Base-by-base conservation (phyloP, 148 eudicot genomes). In the Hydrangea macrophylla region DNA sequence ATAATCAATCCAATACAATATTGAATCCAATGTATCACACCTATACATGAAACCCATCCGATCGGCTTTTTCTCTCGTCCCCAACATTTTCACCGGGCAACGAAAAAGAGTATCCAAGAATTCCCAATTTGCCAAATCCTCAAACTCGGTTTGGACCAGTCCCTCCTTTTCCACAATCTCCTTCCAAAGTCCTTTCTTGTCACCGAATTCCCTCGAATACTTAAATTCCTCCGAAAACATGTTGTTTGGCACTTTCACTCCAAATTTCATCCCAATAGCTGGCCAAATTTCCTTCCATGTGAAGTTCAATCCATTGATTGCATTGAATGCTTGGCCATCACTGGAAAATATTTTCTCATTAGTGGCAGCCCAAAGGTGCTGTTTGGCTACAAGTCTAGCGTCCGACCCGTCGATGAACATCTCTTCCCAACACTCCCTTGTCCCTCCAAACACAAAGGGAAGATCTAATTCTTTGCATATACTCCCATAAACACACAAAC, bases 391-490 rank as follows among this genome's bases (percentile, higher is more conserved):
- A 31, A 93, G 73, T 33, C 92, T 72, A 33, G 92, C 90, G 55
- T 93, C 98, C 1, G 98, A 90, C 8, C 83, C 76, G 59, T 92
- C 98, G 1, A 90, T 73, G 59, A 55, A 78, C 62, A 76, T 73
- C 67, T 90, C 95, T 55, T 93, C 96, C 92, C 94, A 93, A 48
- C 98, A 90, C 74, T 76, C 82, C 42, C 67, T 88, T 1, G 87
- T 82, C 61, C 98, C 98, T 6, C 94, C 92, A 72, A 93, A 93
- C 71, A 90, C 78, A 57, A 90, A 86, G 8, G 98, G 98, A 20
- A 90, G 85, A 62, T 82, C 79, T 76, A 88, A 39, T 60, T 80
- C 64, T 77, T 83, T 86, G 64, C 98, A 93, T 17, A 93, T 80
- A 35, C 81, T 76, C 20, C 83, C 98, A 60, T 88, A 93, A 18